Evolutionary conservation across 2,329 filamentous ascomycete species (phyloP), one percentile per base, ranked within the genome.

Genomic region (Epichloe glyceriae): DNA sequence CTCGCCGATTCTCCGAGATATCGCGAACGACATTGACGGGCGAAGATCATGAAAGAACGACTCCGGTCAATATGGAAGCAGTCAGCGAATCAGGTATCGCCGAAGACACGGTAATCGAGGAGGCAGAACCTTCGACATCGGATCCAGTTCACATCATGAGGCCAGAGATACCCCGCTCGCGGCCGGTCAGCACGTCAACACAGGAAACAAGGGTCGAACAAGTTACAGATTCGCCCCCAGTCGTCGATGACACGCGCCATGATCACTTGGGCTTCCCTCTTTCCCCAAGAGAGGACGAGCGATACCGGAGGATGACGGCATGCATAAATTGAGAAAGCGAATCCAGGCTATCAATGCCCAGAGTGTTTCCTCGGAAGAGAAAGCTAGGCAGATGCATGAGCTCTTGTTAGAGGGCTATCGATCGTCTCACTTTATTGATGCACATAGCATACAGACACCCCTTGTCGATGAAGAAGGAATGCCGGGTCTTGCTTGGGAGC

Each of bases 291-390:
- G 59, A 52, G 60, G 57, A 46, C 63, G 61, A 14, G 63, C 59
- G 39, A 66, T 88, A 40, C 86, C 86, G 1, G 87, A 84, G 61
- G 85, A 91, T 61, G 87, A 93, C 71, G 87, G 87, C 43, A 90
- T 88, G 83, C 73, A 76, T 17, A 66, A 70, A 50, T 65, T 91
- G 58, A 75, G 87, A 58, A 74, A 70, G 55, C 79, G 79, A 54
- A 88, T 93, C 56, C 74, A 85, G 53, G 72, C 71, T 20, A 84
- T 91, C 54, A 84, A 88, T 62, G 71, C 76, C 26, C 73, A 74
- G 56, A 71, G 80, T 22, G 72, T 82, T 46, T 65, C 76, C 3
- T 71, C 74, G 42, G 63, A 72, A 6, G 81, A 87, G 52, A 89
- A 89, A 66, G 86, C 86, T 22, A 76, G 73, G 53, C 69, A 83